Evolutionary conservation across 108 stramenopile species (phyloP).

Genomic region (Skeletonema tropicum): DNA sequence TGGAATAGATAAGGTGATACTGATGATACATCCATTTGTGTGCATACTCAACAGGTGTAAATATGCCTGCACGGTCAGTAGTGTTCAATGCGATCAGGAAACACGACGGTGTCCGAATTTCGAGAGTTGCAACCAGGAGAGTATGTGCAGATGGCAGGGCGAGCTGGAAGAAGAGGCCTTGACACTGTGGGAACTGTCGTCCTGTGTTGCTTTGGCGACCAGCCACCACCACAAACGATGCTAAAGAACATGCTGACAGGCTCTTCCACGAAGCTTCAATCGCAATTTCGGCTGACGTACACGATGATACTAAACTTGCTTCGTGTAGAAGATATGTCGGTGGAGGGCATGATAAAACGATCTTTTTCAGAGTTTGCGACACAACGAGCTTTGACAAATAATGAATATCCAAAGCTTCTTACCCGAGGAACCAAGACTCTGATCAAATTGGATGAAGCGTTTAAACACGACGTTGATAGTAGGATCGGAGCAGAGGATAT

Average conservation of each 20-base stretch:
- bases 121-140: conserved; percentile 87
- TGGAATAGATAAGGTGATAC: neutral
- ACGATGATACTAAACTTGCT: conserved; percentile 97
- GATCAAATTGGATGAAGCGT: conserved; percentile 73
- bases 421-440: conserved; percentile 70
- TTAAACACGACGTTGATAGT: conserved; percentile 50
- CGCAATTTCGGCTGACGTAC: conserved; percentile 96
- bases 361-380: conserved; percentile 92
- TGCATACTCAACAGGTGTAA: conserved; percentile 95
- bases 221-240: conserved; percentile 70
- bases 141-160: conserved; percentile 98
- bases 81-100: conserved; percentile 96
- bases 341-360: conserved; percentile 96
- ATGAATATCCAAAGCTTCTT: conserved; percentile 90
- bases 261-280: conserved; percentile 79
- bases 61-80: conserved; percentile 97
- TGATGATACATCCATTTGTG: conserved; percentile 21
- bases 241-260: conserved; percentile 93
- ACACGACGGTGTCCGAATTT: conserved; percentile 93
- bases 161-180: conserved; percentile 96
- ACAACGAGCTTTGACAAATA: conserved; percentile 90
- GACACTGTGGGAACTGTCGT: conserved; percentile 91
- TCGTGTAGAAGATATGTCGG: conserved; percentile 93
- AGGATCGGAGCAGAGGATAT: conserved; percentile 78
- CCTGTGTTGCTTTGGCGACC: conserved; percentile 71